Base-by-base conservation (phyloP, 805 yeast genomes). In the Saturnispora dispora region DNA sequence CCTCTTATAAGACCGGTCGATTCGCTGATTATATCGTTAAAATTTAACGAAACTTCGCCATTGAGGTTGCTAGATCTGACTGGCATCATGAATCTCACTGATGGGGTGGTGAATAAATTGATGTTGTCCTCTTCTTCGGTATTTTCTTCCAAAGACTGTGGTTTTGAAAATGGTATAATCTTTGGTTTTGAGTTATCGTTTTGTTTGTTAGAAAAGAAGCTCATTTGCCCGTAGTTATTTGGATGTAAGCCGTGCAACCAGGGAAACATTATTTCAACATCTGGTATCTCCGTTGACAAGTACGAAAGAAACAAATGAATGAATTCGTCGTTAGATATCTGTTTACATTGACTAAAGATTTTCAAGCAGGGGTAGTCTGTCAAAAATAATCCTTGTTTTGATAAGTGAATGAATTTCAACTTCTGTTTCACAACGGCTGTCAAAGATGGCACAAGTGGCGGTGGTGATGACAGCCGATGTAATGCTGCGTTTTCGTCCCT, bases 221-320 rank as follows among this genome's bases (percentile, higher is more conserved):
- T 68, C 43, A 75, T 66, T 59, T 80, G 85, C 23, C 82, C 77
- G 41, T 73, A 69, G 59, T 81, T 79, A 35, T 73, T 71, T 13
- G 71, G 72, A 55, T 83, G 80, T 43, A 85, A 71, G 0, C 95
- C 93, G 63, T 90, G 96, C 25, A 88, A 71, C 96, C 96, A 89
- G 0, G 97, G 97, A 59, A 89, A 90, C 75, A 90, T 78, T 10
- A 61, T 61, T 23, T 73, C 76, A 18, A 90, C 83, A 3, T 77
- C 77, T 0, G 96, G 96, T 40, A 83, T 61, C 3, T 58, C 63
- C 11, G 62, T 45, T 1, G 61, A 52, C 43, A 60, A 63, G 28
- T 62, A 61, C 3, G 40, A 51, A 9, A 51, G 50, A 17, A 65
- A 52, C 9, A 60, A 56, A 9, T 54, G 51, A 43, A 60, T 56